Conservation (phyloP, 352 stramenopile species). For the Globisporangium sylvaticum region DNA sequence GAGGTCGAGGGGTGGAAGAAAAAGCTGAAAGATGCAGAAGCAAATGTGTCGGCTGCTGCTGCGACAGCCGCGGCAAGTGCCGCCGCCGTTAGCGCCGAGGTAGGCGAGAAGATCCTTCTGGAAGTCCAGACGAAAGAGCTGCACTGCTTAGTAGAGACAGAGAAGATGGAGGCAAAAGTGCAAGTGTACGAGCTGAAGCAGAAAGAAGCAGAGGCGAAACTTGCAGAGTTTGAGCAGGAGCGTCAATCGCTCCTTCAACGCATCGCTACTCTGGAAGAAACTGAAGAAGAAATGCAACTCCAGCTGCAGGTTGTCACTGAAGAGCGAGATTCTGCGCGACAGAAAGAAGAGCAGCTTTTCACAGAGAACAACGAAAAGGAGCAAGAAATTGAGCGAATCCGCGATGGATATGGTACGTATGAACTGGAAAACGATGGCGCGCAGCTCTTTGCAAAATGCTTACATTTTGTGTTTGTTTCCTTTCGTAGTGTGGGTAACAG, state of each 20-base stretch:
- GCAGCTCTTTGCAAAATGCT: neutral
- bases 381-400: constrained; percentile 85
- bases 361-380: constrained; percentile 83
- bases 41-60: constrained; percentile 10
- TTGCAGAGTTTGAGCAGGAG: constrained; percentile 34
- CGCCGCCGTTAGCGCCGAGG: constrained; percentile 20
- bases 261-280: constrained; percentile 59
- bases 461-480: neutral
- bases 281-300: constrained; percentile 73
- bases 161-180: constrained; percentile 65
- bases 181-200: constrained; percentile 43
- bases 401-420: constrained; percentile 63
- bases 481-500: constrained; percentile 78
- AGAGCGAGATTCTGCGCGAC: constrained; percentile 70
- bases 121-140: constrained; percentile 76
- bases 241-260: constrained; percentile 31
- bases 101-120: constrained; percentile 49
- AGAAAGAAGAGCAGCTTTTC: constrained; percentile 85
- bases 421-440: neutral
- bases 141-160: constrained; percentile 57
- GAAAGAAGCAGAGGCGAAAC: constrained; percentile 26
- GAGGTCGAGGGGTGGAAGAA: constrained; percentile 38
- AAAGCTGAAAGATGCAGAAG: constrained; percentile 26
- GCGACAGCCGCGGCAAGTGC: neutral
- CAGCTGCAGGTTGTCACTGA: constrained; percentile 84